Percentiles rank a stretch among this genome's conserved stretches.
Conservation (phyloP, 164 flowering plant genomes). For the Sextonia rubra region DNA sequence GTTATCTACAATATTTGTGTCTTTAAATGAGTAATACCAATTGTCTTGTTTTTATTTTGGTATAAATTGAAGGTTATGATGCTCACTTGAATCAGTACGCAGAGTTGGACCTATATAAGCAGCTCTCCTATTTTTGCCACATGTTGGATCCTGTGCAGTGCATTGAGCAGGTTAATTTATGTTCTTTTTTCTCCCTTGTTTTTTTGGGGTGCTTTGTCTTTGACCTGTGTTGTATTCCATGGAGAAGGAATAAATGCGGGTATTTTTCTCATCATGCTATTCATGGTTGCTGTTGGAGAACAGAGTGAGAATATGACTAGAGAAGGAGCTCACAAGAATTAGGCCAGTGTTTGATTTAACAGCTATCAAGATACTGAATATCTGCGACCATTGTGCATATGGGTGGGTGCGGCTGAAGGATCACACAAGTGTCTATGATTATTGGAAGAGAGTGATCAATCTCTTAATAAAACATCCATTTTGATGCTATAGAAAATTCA, state of each 20-base stretch:
- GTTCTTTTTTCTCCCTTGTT: too few species aligned
- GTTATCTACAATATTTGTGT: background rate
- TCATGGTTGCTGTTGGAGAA: constrained; percentile 49
- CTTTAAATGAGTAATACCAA: background rate
- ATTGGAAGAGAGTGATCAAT: background rate
- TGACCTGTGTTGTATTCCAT: background rate
- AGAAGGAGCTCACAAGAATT: constrained; percentile 59
- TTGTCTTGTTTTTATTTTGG: background rate
- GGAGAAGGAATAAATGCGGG: background rate
- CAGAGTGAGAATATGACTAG: constrained; percentile 35
- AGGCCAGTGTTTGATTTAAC: constrained; percentile 54
- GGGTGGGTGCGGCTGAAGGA: constrained; percentile 80
- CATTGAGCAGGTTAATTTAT: constrained; percentile 61
- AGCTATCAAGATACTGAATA: constrained; percentile 41
- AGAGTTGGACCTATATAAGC: constrained; percentile 86
- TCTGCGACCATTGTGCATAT: constrained; percentile 78
- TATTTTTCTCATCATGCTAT: background rate
- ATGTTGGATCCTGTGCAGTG: constrained; percentile 67
- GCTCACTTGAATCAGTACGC: constrained; percentile 48
- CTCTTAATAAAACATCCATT: background rate
- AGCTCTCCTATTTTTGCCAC: constrained; percentile 77
- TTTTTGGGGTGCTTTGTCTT: too few species aligned
- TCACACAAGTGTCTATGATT: constrained; percentile 41
- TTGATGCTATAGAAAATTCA: background rate
- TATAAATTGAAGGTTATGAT: background rate